These are phyloP conservation scores for Zygotorulaspora mrakii DNA, from an alignment of 1,139 yeast species.

Conservation along the genomic window DNA sequence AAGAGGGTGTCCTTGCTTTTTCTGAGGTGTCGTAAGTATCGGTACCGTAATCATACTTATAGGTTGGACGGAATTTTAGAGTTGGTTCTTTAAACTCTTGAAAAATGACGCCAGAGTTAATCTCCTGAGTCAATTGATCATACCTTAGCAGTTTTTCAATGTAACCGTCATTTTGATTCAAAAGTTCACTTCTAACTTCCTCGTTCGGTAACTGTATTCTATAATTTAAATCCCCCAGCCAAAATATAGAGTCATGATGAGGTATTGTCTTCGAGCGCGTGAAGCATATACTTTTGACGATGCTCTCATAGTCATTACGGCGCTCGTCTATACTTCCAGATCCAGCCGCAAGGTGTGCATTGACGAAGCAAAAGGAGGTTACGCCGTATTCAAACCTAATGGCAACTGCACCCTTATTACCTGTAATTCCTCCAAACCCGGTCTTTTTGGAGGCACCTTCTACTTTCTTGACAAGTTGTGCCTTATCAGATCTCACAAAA, in stretches of 20 bases:
- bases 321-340: conserved; percentile 72
- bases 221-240: conserved; percentile 93
- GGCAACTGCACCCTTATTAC: conserved; percentile 93
- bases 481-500: conserved; percentile 55
- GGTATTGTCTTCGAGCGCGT: conserved; percentile 49
- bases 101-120: conserved; percentile 66
- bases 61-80: conserved; percentile 80
- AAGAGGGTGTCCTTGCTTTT: conserved; percentile 89
- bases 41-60: conserved; percentile 85
- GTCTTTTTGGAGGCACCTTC: conserved; percentile 84
- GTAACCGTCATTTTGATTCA: conserved; percentile 45
- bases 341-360: conserved; percentile 94
- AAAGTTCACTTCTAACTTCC: conserved; percentile 48
- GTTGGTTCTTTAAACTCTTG: conserved; percentile 74
- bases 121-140: conserved; percentile 77
- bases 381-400: conserved; percentile 74
- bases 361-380: conserved; percentile 71
- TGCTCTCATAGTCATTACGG: conserved; percentile 72
- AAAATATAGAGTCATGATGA: conserved; percentile 83
- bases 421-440: conserved; percentile 91
- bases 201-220: conserved; percentile 69
- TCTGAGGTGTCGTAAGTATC: conserved; percentile 78
- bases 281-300: conserved; percentile 45
- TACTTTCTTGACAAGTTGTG: conserved; percentile 55
- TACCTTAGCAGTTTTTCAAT: conserved; percentile 53